These are phyloP conservation scores for Inonotus obliquus DNA, from an alignment of 1,284 basidiomycete genomes.

Conservation along the genomic window DNA sequence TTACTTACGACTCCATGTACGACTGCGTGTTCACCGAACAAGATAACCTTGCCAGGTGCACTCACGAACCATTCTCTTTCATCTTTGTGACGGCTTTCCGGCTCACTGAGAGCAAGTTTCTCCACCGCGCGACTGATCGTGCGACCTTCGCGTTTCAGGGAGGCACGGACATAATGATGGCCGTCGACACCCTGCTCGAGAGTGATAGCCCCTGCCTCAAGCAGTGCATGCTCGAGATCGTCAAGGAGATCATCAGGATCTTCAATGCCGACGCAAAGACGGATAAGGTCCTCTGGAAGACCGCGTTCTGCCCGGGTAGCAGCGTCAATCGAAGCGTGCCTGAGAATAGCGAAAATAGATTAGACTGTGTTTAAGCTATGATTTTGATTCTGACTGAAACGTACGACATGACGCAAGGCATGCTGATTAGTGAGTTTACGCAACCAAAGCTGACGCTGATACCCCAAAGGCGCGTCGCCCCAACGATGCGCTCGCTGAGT, in stretches of 20 bases:
- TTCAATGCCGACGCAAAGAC: conserved; percentile 98
- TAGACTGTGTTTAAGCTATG: conserved; percentile 15
- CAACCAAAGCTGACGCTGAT: conserved; percentile 98
- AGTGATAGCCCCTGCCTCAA: conserved; percentile 87
- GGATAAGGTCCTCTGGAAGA: conserved; percentile 95
- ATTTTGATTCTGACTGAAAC: conserved; percentile 32
- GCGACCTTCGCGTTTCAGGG: conserved; percentile 34
- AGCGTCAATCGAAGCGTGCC: conserved; percentile 96
- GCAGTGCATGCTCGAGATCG: conserved; percentile 89
- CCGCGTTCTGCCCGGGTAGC: conserved; percentile 90
- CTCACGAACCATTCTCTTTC: conserved; percentile 82
- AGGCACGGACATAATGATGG: conserved; percentile 46
- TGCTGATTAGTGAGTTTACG: conserved; percentile 97
- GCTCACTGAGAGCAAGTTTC: conserved; percentile 48
- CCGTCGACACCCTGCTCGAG: conserved; percentile 37
- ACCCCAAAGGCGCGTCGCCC: conserved; percentile 90
- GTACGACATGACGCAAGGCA: conserved; percentile 99
- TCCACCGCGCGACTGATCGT: conserved; percentile 61
- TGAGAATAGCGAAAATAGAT: conserved; percentile 30
- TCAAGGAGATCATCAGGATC: conserved; percentile 91
- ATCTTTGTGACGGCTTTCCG: conserved; percentile 27
- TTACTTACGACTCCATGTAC: conserved; percentile 88
- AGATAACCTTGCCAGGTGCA: conserved; percentile 96
- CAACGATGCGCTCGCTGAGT: conserved; percentile 90
- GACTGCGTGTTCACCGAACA: conserved; percentile 99